Base-by-base conservation (phyloP, 129 eudicot species). In the Artemisia annua region DNA sequence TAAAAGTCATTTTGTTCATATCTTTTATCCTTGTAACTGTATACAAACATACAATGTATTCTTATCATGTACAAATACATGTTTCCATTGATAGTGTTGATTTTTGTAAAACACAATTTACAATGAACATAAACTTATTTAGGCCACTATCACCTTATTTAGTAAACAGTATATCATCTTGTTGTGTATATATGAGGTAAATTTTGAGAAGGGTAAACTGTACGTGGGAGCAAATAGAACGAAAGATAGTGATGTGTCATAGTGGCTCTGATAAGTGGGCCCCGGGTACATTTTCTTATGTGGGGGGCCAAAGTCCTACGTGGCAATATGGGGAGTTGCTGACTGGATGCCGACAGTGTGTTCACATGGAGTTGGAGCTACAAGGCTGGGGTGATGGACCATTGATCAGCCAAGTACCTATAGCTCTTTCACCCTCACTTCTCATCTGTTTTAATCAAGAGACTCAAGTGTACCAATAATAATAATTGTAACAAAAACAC, bases 361-460 rank as follows among this genome's bases (percentile, higher is more conserved):
- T 69, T 74, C 89, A 87, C 87, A 87, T 76, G 87, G 82, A 67
- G 69, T 50, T 64, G 81, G 57, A 39, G 69, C 53, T 62, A 63
- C 12, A 39, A 39, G 46, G 46, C 46, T 39, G 46, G 46, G 46
- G 46, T 39, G 46, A 39, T 39, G 46, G 48, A 69, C 75, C 75
- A 10, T 19, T 17, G 51, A 20, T 24, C 2, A 70, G 32, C 65
- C 35, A 66, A 48, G 55, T 39, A 51, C 49, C 75, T 11, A 35
- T 52, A 49, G 10, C 72, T 57, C 58, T 16, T 11, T 19, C 52
- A 55, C 17, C 62, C 24, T 28, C 50, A 50, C 77, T 49, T 39
- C 66, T 57, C 52, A 71, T 26, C 66, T 19, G 17, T 28, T 3
- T 28, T 28, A 3, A 3, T 3, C 5, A 28, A 5, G 7, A 39